These are phyloP conservation scores for Bipolaris sorokiniana DNA, from an alignment of 2,329 filamentous ascomycete genomes.

Conservation along the genomic window DNA sequence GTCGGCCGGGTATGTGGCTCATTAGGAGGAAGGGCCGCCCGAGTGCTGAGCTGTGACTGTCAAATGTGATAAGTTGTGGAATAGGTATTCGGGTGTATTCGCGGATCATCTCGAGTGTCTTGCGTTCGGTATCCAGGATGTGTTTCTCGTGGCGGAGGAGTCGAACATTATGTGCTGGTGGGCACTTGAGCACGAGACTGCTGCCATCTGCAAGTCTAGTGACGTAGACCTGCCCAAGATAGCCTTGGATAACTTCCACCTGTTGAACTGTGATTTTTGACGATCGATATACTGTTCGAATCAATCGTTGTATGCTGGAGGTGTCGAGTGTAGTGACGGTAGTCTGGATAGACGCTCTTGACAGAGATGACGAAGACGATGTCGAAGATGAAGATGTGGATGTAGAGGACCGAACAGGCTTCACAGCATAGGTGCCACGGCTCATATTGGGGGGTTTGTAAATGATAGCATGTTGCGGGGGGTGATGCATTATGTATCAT, in stretches of 20 bases:
- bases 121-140: constrained; percentile 49
- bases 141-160: constrained; percentile 54
- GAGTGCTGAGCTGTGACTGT: constrained; percentile 35
- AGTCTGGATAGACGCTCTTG: constrained; percentile 32
- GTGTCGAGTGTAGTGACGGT: constrained; percentile 37
- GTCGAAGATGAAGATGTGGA: constrained; percentile 35
- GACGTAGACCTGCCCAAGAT: constrained; percentile 52
- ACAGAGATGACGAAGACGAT: constrained; percentile 35
- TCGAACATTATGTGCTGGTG: constrained; percentile 46
- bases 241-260: constrained; percentile 43
- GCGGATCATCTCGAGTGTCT: constrained; percentile 47
- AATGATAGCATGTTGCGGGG: constrained; percentile 43
- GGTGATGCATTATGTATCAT: constrained; percentile 46
- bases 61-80: constrained; percentile 50
- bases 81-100: constrained; percentile 47
- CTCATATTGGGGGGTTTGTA: constrained; percentile 46
- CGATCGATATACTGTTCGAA: constrained; percentile 41
- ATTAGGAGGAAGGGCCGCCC: constrained; percentile 45
- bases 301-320: constrained; percentile 42
- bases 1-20: constrained; percentile 42
- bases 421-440: constrained; percentile 35
- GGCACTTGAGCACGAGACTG: constrained; percentile 51
- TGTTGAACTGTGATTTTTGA: constrained; percentile 42
- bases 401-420: constrained; percentile 32
- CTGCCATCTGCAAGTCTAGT: constrained; percentile 48